Evolutionary conservation across 1,139 yeast species (phyloP), one percentile per base, ranked within the genome.

Genomic region (Dujonia santamariae): DNA sequence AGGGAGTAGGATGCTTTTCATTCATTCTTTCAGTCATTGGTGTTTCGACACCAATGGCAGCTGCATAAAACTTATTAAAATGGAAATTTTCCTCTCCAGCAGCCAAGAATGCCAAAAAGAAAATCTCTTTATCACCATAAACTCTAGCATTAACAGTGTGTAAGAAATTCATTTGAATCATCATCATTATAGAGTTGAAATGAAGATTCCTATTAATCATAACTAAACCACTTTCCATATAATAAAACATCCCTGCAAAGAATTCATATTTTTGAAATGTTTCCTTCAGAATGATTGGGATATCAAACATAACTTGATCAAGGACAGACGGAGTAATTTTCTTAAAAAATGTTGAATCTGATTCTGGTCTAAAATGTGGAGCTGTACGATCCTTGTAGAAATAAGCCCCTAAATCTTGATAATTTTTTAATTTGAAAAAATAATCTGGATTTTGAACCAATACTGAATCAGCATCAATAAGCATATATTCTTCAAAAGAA

Each of bases 391-490:
- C 67, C 37, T 48, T 53, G 32, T 47, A 62, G 42, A 61, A 62
- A 34, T 44, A 59, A 1, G 68, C 62, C 3, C 68, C 68, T 11
- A 47, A 48, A 8, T 42, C 29, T 13, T 39, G 37, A 36, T 59
- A 62, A 11, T 56, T 52, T 35, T 48, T 38, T 31, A 58, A 39
- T 11, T 56, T 42, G 42, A 62, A 62, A 46, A 57, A 61, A 37
- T 37, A 51, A 14, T 54, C 52, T 1, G 67, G 66, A 21, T 45
- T 41, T 41, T 62, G 56, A 18, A 59, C 43, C 33, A 56, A 32
- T 2, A 59, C 64, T 2, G 67, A 51, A 44, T 61, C 67, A 23
- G 67, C 66, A 48, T 62, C 67, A 28, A 62, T 35, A 28, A 62
- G 46, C 41, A 61, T 57, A 34, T 42, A 58, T 37, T 62, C 67